Evolutionary conservation across 2,329 filamentous ascomycete genomes (phyloP).

Genomic region (Tolypocladium tropicale): DNA sequence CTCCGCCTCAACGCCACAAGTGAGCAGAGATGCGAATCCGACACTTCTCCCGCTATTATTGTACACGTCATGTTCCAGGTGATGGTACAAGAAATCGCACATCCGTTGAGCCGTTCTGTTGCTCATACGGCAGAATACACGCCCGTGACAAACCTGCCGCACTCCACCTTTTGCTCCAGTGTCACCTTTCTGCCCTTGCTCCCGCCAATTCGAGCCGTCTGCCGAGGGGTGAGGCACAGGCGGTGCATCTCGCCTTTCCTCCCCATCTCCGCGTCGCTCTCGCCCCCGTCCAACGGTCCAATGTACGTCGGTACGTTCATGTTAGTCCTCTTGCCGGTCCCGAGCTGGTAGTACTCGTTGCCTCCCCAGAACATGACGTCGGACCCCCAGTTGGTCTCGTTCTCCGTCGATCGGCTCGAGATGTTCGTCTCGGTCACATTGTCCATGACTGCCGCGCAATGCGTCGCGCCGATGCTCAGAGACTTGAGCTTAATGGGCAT

Average conservation of each 20-base stretch:
- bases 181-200: slow-evolving; percentile 57
- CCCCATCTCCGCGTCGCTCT: slow-evolving; percentile 47
- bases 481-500: slow-evolving; percentile 68
- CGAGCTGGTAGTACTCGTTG: slow-evolving; percentile 89
- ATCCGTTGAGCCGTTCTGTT: too few relatives aligned
- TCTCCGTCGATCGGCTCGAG: slow-evolving; percentile 37
- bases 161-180: slow-evolving; percentile 81
- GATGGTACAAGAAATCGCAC: background rate
- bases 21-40: too few relatives aligned
- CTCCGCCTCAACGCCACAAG: too few relatives aligned
- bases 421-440: slow-evolving; percentile 63
- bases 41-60: too few relatives aligned
- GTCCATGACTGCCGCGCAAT: slow-evolving; percentile 72
- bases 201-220: slow-evolving; percentile 54
- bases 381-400: slow-evolving; percentile 77
- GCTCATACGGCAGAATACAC: slow-evolving; percentile 60
- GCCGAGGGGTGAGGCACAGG: slow-evolving; percentile 69
- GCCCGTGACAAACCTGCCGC: slow-evolving; percentile 70
- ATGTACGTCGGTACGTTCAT: slow-evolving; percentile 67
- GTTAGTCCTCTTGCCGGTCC: slow-evolving; percentile 83
- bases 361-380: slow-evolving; percentile 92
- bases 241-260: slow-evolving; percentile 57
- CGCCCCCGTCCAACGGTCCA: slow-evolving; percentile 56
- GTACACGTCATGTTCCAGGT: background rate
- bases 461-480: slow-evolving; percentile 68